Percentiles rank a stretch among this genome's conserved stretches.
phyloP scores from a whole-genome alignment of 768 basidiomycete species.

The Chalciporus piperatus region DNA sequence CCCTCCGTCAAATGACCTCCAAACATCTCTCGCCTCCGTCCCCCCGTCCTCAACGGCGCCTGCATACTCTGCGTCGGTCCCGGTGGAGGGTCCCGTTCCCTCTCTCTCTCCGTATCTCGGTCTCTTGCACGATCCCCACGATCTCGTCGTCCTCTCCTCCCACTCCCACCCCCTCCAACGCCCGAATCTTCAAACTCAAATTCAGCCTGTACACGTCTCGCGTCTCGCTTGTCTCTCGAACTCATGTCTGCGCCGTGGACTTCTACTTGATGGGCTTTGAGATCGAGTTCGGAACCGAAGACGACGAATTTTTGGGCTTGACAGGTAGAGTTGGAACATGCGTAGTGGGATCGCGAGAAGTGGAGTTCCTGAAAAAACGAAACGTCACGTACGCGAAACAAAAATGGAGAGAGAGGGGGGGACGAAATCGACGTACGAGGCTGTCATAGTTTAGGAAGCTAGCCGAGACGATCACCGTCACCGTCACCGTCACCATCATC shows the following conservation, averaged over 20 bases:
- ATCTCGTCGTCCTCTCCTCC: slow-evolving; percentile 45
- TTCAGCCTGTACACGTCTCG: slow-evolving; percentile 59
- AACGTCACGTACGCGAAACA: slow-evolving; percentile 1
- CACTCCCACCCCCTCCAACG: slow-evolving; percentile 38
- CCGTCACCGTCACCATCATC: neutral
- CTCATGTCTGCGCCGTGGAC: slow-evolving; percentile 77
- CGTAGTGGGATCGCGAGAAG: slow-evolving; percentile 71
- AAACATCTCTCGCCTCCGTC: slow-evolving; percentile 60
- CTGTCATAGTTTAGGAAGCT: slow-evolving; percentile 82
- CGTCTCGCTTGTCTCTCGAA: slow-evolving; percentile 64
- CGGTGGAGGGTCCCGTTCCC: slow-evolving; percentile 32
- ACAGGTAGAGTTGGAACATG: slow-evolving; percentile 73
- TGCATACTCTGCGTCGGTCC: slow-evolving; percentile 20
- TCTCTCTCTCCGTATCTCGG: slow-evolving; percentile 27
- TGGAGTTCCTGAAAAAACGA: slow-evolving; percentile 57
- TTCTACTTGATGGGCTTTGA: slow-evolving; percentile 88
- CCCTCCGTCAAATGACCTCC: slow-evolving; percentile 51
- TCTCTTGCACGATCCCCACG: slow-evolving; percentile 52
- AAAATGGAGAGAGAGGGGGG: neutral
- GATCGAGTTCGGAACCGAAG: slow-evolving; percentile 81
- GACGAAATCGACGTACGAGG: slow-evolving; percentile 47
- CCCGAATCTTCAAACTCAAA: slow-evolving; percentile 67
- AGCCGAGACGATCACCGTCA: neutral
- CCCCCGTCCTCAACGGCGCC: slow-evolving; percentile 28
- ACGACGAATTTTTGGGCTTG: slow-evolving; percentile 92